Percentiles rank a stretch among this genome's conserved stretches.
These are phyloP conservation scores for Bullera alba DNA, from an alignment of 768 basidiomycete species.

Conservation along the genomic window DNA sequence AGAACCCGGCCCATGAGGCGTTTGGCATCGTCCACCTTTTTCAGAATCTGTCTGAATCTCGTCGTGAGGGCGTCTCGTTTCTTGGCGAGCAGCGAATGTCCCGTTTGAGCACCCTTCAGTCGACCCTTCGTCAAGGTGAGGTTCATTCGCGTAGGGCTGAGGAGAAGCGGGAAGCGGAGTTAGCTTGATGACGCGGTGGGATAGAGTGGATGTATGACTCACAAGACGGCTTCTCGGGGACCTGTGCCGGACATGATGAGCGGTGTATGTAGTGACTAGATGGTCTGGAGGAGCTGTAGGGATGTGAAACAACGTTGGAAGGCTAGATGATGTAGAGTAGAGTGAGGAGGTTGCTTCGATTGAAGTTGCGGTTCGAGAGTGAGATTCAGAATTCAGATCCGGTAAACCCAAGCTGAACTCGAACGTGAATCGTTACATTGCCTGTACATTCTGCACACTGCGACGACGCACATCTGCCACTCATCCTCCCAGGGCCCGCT, in stretches of 20 bases:
- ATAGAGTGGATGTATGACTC: slow-evolving; percentile 7
- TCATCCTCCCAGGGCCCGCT: too few relatives aligned
- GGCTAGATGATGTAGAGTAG: too few relatives aligned
- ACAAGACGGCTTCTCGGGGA: slow-evolving; percentile 77
- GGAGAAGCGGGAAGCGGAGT: neutral
- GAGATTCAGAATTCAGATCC: too few relatives aligned
- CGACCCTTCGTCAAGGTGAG: slow-evolving; percentile 70
- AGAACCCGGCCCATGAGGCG: slow-evolving; percentile 98
- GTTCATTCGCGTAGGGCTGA: slow-evolving; percentile 89
- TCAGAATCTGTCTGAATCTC: slow-evolving; percentile 85
- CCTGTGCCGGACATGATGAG: slow-evolving; percentile 77
- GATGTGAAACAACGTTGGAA: too few relatives aligned
- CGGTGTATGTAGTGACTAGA: neutral
- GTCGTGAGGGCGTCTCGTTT: slow-evolving; percentile 95
- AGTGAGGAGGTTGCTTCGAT: too few relatives aligned
- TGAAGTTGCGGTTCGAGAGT: too few relatives aligned
- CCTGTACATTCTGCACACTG: too few relatives aligned
- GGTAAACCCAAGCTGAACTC: too few relatives aligned
- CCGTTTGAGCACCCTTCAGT: slow-evolving; percentile 86
- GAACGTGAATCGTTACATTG: too few relatives aligned
- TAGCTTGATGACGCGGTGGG: neutral
- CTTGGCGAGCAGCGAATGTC: slow-evolving; percentile 91
- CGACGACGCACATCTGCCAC: too few relatives aligned
- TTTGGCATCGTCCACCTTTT: slow-evolving; percentile 98
- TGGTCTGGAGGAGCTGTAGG: too few relatives aligned